phyloP scores from a whole-genome alignment of 768 basidiomycete species.

The Lactarius psammicola region DNA sequence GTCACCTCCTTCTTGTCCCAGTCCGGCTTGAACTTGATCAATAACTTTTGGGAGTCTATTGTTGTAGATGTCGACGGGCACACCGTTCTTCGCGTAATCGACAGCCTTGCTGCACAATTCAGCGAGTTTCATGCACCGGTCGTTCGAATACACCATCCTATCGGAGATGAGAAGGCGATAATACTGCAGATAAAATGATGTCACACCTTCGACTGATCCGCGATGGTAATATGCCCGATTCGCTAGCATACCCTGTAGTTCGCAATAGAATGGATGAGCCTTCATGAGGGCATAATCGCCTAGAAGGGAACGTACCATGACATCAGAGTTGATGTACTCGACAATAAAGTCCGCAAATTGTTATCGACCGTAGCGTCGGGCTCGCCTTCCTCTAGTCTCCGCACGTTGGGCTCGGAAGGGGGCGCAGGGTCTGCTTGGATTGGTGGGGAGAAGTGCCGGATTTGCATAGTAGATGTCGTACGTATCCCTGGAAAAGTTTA shows the following conservation, averaged over 20 bases:
- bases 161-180: neutral
- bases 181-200: neutral
- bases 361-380: conserved; percentile 58
- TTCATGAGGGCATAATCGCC: neutral
- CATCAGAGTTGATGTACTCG: conserved; percentile 81
- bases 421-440: conserved; percentile 48
- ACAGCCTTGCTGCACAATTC: conserved; percentile 65
- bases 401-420: conserved; percentile 30
- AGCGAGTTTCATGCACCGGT: conserved; percentile 56
- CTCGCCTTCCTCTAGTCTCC: conserved; percentile 30
- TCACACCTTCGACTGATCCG: conserved; percentile 70
- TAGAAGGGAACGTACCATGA: conserved; percentile 50
- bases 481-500: too few relatives aligned
- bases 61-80: conserved; percentile 51
- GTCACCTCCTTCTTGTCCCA: conserved; percentile 55
- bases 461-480: conserved; percentile 54
- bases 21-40: conserved; percentile 73
- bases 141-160: conserved; percentile 64
- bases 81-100: conserved; percentile 78
- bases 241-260: conserved; percentile 60
- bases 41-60: conserved; percentile 46
- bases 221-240: conserved; percentile 66
- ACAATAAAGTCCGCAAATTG: conserved; percentile 78
- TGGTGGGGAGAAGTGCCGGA: conserved; percentile 53
- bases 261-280: neutral